Conservation (phyloP, 2,329 filamentous ascomycete genomes). For the Talaromyces pinophilus region DNA sequence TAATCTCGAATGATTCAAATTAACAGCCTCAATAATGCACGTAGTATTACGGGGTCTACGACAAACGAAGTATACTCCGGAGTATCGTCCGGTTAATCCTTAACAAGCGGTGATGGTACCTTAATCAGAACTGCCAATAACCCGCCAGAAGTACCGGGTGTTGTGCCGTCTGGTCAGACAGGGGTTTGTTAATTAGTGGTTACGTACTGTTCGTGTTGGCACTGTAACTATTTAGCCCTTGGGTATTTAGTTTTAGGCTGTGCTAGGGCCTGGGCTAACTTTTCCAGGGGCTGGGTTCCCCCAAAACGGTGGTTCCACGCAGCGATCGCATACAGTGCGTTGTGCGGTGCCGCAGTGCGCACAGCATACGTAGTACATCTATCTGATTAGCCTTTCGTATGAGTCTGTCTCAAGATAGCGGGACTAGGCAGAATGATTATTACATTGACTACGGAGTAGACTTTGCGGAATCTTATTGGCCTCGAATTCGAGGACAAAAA, state of each 20-base stretch:
- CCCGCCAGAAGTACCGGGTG: neutral
- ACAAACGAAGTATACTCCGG: neutral
- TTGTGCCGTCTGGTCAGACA: neutral
- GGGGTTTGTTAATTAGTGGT: neutral
- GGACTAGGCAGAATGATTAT: constrained; percentile 11
- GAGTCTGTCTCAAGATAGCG: constrained; percentile 7
- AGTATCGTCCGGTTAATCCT: neutral
- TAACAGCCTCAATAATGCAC: neutral
- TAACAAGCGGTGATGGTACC: constrained; percentile 5
- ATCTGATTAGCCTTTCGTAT: neutral
- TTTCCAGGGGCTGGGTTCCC: neutral
- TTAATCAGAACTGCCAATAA: constrained; percentile 1
- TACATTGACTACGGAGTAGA: neutral
- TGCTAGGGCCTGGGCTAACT: constrained; percentile 8
- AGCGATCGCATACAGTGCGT: neutral
- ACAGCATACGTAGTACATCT: neutral
- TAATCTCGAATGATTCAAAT: neutral
- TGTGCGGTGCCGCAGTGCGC: neutral
- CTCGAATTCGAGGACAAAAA: neutral
- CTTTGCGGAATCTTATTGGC: neutral
- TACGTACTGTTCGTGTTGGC: neutral
- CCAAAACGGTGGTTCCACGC: constrained; percentile 5
- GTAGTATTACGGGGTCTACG: neutral
- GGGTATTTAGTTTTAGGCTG: neutral
- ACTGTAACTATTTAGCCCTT: neutral